Percentiles rank a stretch among this genome's conserved stretches.
phyloP scores from a whole-genome alignment of 2,329 filamentous ascomycete species.

The Penicillium sp. region DNA sequence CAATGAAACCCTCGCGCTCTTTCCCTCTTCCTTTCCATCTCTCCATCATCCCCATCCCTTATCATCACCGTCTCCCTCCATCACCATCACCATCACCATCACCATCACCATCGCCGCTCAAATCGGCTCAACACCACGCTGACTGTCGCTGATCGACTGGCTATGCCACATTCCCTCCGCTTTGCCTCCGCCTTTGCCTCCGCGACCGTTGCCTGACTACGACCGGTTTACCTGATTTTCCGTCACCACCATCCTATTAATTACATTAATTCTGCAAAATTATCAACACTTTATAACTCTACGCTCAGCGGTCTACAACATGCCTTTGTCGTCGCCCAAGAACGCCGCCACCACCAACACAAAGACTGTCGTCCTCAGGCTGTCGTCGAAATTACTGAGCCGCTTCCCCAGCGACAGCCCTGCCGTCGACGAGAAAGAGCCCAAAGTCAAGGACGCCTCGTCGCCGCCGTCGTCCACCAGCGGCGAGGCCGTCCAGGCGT shows the following conservation, averaged over 20 bases:
- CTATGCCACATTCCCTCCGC: conserved; percentile 28
- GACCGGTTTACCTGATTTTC: conserved; percentile 22
- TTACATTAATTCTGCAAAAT: conserved; percentile 21
- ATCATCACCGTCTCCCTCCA: conserved; percentile 21
- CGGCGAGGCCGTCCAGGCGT: conserved; percentile 32
- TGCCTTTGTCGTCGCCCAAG: conserved; percentile 23
- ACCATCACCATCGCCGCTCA: conserved; percentile 23
- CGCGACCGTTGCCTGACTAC: conserved; percentile 22
- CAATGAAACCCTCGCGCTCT: conserved; percentile 3
- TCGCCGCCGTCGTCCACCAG: conserved; percentile 32
- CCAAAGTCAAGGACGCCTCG: conserved; percentile 18
- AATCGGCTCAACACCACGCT: not conserved
- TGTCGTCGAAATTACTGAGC: conserved; percentile 34
- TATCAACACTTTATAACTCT: conserved; percentile 17
- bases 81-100: conserved; percentile 20
- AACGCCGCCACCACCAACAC: conserved; percentile 32
- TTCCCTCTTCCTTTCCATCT: conserved; percentile 17
- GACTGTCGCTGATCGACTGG: conserved; percentile 17
- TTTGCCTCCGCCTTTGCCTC: conserved; percentile 15
- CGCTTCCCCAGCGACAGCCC: conserved; percentile 26
- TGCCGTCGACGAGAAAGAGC: conserved; percentile 20
- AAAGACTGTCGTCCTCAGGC: conserved; percentile 35
- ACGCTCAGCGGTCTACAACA: conserved; percentile 16
- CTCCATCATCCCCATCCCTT: conserved; percentile 17
- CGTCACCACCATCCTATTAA: conserved; percentile 16